Base-by-base conservation (phyloP, 306 rosid genomes). In the Cucurbita argyrosperma region DNA sequence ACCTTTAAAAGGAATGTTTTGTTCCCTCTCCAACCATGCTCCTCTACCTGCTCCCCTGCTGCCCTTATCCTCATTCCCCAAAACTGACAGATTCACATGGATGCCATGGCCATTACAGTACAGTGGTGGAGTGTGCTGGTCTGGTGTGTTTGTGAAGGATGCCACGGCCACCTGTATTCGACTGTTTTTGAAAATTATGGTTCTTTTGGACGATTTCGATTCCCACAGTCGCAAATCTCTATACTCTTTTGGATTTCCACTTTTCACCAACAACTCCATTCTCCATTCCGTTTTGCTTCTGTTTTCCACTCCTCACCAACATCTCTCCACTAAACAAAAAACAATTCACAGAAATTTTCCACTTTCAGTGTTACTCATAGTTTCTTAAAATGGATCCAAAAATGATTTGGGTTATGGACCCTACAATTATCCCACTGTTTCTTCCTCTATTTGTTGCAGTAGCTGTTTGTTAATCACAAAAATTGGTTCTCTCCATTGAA, bases 1-100 rank as follows among this genome's bases (percentile, higher is more conserved):
- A 30, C 35, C 35, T 1, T 30, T 30, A 30, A 30, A 2, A 30
- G 35, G 35, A 30, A 30, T 30, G 35, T 3, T 30, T 30, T 30
- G 35, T 30, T 30, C 35, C 35, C 35, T 30, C 35, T 30, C 35
- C 35, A 30, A 30, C 35, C 97, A 89, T 93, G 98, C 93, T 84
- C 96, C 93, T 84, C 96, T 81, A 83, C 58, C 86, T 80, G 64
- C 19, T 85, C 90, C 92, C 93, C 97, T 62, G 76, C 55, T 78
- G 68, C 62, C 76, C 60, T 75, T 14, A 10, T 45, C 16, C 11
- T 62, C 43, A 50, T 14, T 13, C 2, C 18, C 14, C 13, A 45
- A 11, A 47, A 19, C 30, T 49, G 53, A 7, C 69, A 38, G 16
- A 7, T 5, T 40, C 6, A 63, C 2, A 30, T 2, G 35, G 35